Base-by-base conservation (phyloP, 2,329 filamentous ascomycete species). In the Leptodontidium sp. region DNA sequence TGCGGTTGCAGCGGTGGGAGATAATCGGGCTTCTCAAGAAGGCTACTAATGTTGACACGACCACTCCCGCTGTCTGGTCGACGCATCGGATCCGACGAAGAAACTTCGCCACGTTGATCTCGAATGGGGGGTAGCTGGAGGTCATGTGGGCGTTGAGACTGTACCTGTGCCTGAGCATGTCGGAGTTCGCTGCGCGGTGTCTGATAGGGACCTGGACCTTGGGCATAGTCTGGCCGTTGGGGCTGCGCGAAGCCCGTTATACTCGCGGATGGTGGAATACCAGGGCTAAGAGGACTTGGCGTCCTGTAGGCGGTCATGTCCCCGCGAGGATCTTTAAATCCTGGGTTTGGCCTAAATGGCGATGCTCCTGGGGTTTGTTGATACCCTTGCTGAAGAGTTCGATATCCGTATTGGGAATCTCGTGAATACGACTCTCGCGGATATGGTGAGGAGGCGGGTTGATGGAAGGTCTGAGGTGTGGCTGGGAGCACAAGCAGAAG, bases 11-110 rank as follows among this genome's bases (percentile, higher is more conserved):
- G n/a, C n/a, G n/a, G n/a, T n/a, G n/a, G n/a, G n/a, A n/a, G n/a
- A n/a, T n/a, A n/a, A n/a, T n/a, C n/a, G n/a, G 85, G 84, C 78
- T 83, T 87, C 72, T 88, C 88, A 74, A 91, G 87, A 75, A 88
- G 82, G 1, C 87, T 88, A 12, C 84, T 86, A 70, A 90, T 90
- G 73, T 88, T 87, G 61, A 90, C 84, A 15, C 88, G 84, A 47
- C 82, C 79, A 21, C 82, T 79, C 35, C 86, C 82, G 66, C 87
- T 86, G 66, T 86, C 85, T 53, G 73, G 71, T 9, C 84, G 76
- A 78, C 81, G 82, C 32, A 69, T 68, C 15, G 74, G 55, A 43
- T 78, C 77, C 17, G 72, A 65, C n/a, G 74, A 65, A 14, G 74
- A 71, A 1, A 64, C 71, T 38, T 74, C 71, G 43, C 77, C 75